Base-by-base conservation (phyloP, 2,329 filamentous ascomycete genomes). In the Monosporascus sp. region DNA sequence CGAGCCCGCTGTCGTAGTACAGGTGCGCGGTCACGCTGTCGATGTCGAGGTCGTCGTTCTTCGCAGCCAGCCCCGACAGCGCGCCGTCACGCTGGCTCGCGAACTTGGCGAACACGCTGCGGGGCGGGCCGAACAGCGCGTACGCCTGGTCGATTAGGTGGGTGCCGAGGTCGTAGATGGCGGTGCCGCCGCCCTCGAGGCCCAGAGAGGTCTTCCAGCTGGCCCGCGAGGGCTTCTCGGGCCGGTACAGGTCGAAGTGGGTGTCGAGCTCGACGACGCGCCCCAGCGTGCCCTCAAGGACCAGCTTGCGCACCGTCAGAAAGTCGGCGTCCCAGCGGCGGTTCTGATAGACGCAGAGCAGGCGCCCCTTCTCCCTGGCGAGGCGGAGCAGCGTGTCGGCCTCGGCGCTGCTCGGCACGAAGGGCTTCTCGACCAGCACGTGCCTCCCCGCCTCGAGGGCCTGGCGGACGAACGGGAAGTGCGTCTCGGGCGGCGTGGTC, bases 351-450 rank as follows among this genome's bases (percentile, higher is more conserved):
- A 88, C 85, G 58, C 83, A 84, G 55, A 89, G 69, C 45, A 85
- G 66, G 52, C 75, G 76, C 38, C 73, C 69, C 47, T 77, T 68
- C 54, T 78, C 68, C 57, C 76, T 69, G 9, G 85, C 80, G 49
- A 86, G 71, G 9, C 70, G 68, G 45, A 81, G 78, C 7, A 93
- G 80, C 60, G 81, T 72, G 37, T 82, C 77, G 11, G 88, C 88
- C 70, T 92, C 85, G 54, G 80, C 75, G 1, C 80, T 75, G 1
- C 85, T 88, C 20, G 88, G 86, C 14, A 89, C 87, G 67, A 93
- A 93, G 2, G 89, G 89, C 75, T 93, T 93, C 74, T 93, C 89
- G 48, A 88, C 86, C 50, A 93, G 76, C 26, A 92, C 86, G 68
- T 93, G 86, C 74, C 92, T 92, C 61, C 86, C 85, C 9, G 80